Conservation (phyloP, 169 alveolate genomes). For the Eimeria falciformis region DNA sequence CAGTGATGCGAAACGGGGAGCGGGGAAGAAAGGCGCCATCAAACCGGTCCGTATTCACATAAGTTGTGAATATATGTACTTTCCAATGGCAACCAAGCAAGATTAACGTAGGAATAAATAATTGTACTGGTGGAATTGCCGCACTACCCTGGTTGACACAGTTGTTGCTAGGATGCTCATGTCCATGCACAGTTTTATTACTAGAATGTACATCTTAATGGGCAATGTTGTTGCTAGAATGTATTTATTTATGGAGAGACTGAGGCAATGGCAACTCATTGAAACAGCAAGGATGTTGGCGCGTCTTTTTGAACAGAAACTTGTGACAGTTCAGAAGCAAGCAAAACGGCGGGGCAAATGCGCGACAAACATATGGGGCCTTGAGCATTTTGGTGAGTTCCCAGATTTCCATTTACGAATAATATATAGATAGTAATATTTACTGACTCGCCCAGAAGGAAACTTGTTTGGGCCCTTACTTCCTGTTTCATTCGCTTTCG, state of each 20-base stretch:
- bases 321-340: slow-evolving; percentile 60
- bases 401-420: not conserved
- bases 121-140: not conserved
- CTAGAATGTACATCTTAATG: no score
- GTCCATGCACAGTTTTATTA: no score
- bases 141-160: not conserved
- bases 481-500: not conserved
- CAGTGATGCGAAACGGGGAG: slow-evolving; percentile 28
- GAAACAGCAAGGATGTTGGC: no score
- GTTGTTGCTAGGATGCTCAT: not conserved
- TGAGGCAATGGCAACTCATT: no score
- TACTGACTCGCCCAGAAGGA: not conserved
- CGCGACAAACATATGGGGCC: slow-evolving; percentile 42
- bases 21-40: slow-evolving; percentile 23
- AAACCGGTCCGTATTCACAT: slow-evolving; percentile 29
- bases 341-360: slow-evolving; percentile 56
- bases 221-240: no score
- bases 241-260: no score
- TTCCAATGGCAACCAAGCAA: not conserved
- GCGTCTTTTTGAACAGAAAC: not conserved
- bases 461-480: not conserved
- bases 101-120: not conserved
- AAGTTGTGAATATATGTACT: not conserved
- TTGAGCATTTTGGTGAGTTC: slow-evolving; percentile 50
- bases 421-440: not conserved